Base-by-base conservation (phyloP, 768 basidiomycete genomes). In the Boletus coccyginus region DNA sequence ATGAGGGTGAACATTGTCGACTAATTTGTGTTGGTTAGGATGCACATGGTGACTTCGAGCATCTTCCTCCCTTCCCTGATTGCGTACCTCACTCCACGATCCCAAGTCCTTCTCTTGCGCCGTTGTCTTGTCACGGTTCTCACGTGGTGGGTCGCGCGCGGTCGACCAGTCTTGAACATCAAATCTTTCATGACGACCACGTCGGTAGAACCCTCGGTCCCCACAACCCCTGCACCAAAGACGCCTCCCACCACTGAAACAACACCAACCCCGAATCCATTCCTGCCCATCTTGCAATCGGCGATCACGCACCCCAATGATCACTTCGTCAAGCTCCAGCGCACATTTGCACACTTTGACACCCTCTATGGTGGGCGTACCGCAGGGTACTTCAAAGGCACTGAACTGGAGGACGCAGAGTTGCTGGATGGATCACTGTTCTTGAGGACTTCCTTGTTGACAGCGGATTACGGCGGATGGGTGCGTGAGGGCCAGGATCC, bases 281-380 rank as follows among this genome's bases (percentile, higher is more conserved):
- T 78, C 73, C 57, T 76, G 4, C 65, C 70, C 0, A 67, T 78
- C 56, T 62, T 79, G 42, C 71, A 78, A 51, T 67, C 68, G 2
- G 62, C 70, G 10, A 63, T 78, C 44, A 44, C 67, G 0, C 70
- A 76, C 56, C 73, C 74, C 1, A 57, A 59, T 7, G 73, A 73
- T 14, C 73, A 74, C 49, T 10, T 72, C 11, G 11, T 61, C 33
- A 74, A 74, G 48, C 58, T 66, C 11, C 70, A 74, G 43, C 69
- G 70, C 0, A 29, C 73, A 0, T 63, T 75, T 27, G 69, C 66
- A 1, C 73, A 74, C 57, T 74, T 63, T 52, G 55, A 66, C 24
- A 55, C 55, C 9, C 14, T 74, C 3, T 75, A 73, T 42, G 69
- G 73, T 1, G 53, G 24, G 2, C 64, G 64, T 8, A 55, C 57